These are phyloP conservation scores for Nothophytophthora sp. DNA, from an alignment of 352 stramenopile genomes.

Conservation along the genomic window DNA sequence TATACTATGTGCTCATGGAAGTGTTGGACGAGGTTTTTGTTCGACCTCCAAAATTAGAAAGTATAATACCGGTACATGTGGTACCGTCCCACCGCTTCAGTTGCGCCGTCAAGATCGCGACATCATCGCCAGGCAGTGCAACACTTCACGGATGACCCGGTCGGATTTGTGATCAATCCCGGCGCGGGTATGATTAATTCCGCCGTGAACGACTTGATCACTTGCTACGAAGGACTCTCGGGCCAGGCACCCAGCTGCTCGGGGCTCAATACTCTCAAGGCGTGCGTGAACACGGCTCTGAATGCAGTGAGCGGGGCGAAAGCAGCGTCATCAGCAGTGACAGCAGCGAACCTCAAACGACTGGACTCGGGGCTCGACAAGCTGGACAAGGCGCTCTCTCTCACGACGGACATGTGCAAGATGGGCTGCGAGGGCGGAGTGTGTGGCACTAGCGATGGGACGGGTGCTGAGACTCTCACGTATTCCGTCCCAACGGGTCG, in stretches of 20 bases:
- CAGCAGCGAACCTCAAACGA: not conserved
- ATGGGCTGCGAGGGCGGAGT: not conserved
- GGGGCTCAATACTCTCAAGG: not conserved
- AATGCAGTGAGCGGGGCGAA: not conserved
- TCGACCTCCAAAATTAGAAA: too few relatives aligned
- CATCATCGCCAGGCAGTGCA: not conserved
- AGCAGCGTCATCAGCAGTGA: too few relatives aligned
- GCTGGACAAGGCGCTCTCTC: not conserved
- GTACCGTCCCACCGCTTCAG: too few relatives aligned
- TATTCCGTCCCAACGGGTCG: not conserved
- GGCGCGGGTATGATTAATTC: not conserved
- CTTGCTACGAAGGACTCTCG: not conserved
- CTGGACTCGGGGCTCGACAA: not conserved
- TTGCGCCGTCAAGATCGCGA: too few relatives aligned
- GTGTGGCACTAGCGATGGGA: not conserved
- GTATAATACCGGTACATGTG: too few relatives aligned
- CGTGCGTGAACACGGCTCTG: not conserved
- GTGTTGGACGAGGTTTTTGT: too few relatives aligned
- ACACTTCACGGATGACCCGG: constrained; percentile 2
- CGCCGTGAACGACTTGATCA: not conserved
- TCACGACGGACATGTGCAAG: not conserved
- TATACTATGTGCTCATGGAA: too few relatives aligned
- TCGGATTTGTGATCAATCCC: not conserved
- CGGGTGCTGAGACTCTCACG: not conserved
- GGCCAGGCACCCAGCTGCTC: not conserved